Evolutionary conservation across 352 stramenopile species (phyloP), one percentile per base, ranked within the genome.

Genomic region (Pythium sukuiense): DNA sequence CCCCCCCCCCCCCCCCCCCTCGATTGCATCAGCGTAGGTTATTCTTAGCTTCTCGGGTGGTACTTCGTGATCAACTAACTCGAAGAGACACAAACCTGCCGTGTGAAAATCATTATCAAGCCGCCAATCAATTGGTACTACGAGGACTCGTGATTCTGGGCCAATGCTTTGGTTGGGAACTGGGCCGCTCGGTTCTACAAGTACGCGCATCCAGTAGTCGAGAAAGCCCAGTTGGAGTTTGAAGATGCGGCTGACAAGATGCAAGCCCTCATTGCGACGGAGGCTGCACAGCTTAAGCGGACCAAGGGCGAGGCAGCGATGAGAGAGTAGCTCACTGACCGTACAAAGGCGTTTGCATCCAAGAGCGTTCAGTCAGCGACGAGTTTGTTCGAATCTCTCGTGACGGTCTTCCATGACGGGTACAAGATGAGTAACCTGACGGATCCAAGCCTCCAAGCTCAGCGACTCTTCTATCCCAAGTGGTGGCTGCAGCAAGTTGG

Each of bases 401-500:
- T 91, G 30, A 90, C 80, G 12, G 70, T 77, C 6, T 92, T 90
- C 74, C 85, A 94, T 71, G 85, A 94, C 43, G 85, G 85, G 33
- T 91, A 89, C 71, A 65, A 88, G 59, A 74, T 91, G 60, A 79
- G 74, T 6, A 69, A 76, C 61, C 80, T 94, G 12, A 74, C 79
- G 39, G 63, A 72, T n/a, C 33, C 66, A 7, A 66, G 54, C 20
- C 63, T 92, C 2, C 73, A 65, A 6, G 80, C 77, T 30, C 73
- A 68, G 49, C 77, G 77, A 39, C 76, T 94, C 8, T 91, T 91
- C 58, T 94, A 92, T 57, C 85, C 85, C 3, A 87, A 84, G 62
- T 92, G 83, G 83, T 94, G 83, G 83, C 77, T 94, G 2, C 52
- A 92, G 56, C 60, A 76, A 14, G 83, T 93, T 8, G 85, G 85